Percentiles rank a stretch among this genome's conserved stretches.
These are phyloP conservation scores for Stemphylium vesicarium DNA, from an alignment of 2,329 filamentous ascomycete genomes.

Conservation along the genomic window DNA sequence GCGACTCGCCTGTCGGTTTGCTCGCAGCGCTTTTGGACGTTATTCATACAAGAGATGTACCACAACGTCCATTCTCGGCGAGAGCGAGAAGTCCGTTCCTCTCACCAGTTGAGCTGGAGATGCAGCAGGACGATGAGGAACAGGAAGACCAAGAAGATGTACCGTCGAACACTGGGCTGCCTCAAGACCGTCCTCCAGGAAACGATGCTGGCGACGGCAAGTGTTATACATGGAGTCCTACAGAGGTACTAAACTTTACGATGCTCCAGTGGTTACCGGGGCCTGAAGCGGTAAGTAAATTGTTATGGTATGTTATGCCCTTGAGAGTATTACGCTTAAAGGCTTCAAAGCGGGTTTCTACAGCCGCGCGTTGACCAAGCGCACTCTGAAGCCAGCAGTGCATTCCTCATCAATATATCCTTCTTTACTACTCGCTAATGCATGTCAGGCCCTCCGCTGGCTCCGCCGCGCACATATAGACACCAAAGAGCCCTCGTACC, in stretches of 20 bases:
- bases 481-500: conserved; percentile 17
- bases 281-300: conserved; percentile 54
- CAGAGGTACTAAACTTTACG: conserved; percentile 61
- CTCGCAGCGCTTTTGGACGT: conserved; percentile 43
- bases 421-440: no score
- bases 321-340: no score
- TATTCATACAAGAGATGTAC: conserved; percentile 31
- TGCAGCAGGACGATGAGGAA: conserved; percentile 20
- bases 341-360: no score
- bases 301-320: no score
- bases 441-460: conserved; percentile 47
- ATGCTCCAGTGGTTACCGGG: conserved; percentile 70
- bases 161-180: background rate
- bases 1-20: conserved; percentile 48
- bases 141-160: conserved; percentile 12
- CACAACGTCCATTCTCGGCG: conserved; percentile 19
- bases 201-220: background rate
- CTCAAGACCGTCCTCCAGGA: conserved; percentile 1
- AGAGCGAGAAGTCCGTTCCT: conserved; percentile 41
- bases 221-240: conserved; percentile 26
- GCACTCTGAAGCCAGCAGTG: no score
- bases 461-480: conserved; percentile 47
- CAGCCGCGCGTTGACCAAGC: no score
- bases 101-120: conserved; percentile 38
- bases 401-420: no score